These are phyloP conservation scores for Rhizopogon roseolus DNA, from an alignment of 768 basidiomycete species.

Conservation along the genomic window DNA sequence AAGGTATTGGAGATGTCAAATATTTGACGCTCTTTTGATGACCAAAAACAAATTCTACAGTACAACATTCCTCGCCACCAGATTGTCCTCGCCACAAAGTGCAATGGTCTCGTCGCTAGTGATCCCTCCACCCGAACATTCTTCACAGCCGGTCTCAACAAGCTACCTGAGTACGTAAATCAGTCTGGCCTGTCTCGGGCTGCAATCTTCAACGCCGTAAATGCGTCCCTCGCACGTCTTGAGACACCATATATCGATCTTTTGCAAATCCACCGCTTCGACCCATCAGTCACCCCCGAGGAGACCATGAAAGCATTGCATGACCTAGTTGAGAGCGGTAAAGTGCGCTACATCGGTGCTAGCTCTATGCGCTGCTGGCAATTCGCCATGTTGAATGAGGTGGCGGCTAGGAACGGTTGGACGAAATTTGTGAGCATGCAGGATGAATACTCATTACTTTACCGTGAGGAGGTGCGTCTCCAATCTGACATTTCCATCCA, in stretches of 20 bases:
- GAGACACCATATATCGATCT: slow-evolving; percentile 33
- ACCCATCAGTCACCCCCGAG: slow-evolving; percentile 28
- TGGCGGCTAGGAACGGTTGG: slow-evolving; percentile 40
- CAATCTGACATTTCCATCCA: neutral
- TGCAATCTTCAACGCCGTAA: slow-evolving; percentile 34
- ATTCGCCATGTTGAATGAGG: slow-evolving; percentile 38
- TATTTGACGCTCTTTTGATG: neutral
- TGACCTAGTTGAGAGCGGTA: slow-evolving; percentile 42
- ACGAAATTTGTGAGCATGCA: slow-evolving; percentile 57
- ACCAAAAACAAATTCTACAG: slow-evolving; percentile 10
- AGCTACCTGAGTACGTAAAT: slow-evolving; percentile 21
- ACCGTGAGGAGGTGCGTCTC: slow-evolving; percentile 42
- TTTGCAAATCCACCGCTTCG: slow-evolving; percentile 43
- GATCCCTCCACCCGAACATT: neutral
- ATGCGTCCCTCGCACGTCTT: slow-evolving; percentile 32
- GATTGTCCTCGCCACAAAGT: slow-evolving; percentile 28
- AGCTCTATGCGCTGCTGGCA: slow-evolving; percentile 45
- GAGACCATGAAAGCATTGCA: slow-evolving; percentile 50
- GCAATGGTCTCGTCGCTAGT: slow-evolving; percentile 10
- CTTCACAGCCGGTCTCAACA: neutral
- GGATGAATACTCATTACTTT: slow-evolving; percentile 47
- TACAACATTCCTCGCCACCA: slow-evolving; percentile 28
- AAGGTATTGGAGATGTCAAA: slow-evolving; percentile 14
- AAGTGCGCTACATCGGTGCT: slow-evolving; percentile 48
- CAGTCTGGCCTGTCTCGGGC: slow-evolving; percentile 30